phyloP scores from a whole-genome alignment of 2,329 filamentous ascomycete species.

The Colletotrichum sp. region DNA sequence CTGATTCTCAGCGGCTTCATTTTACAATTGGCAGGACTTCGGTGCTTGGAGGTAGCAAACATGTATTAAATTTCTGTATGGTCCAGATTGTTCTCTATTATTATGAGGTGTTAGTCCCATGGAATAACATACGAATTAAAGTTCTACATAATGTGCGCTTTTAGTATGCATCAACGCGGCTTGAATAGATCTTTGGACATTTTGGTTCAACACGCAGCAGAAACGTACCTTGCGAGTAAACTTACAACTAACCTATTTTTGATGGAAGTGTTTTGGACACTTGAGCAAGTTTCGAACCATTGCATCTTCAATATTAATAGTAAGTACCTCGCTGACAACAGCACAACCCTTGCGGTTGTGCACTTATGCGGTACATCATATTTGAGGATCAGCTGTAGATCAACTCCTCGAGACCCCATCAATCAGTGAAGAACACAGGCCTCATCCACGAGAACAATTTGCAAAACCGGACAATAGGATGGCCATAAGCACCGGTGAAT shows the following conservation, averaged over 20 bases:
- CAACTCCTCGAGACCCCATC: not conserved
- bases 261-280: not conserved
- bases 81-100: not conserved
- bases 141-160: not conserved
- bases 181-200: not conserved
- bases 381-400: not conserved
- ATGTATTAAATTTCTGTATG: rapidly evolving
- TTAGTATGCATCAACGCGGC: rapidly evolving
- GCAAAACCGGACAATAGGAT: not conserved
- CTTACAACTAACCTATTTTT: not conserved
- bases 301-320: not conserved
- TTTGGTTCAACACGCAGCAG: not conserved
- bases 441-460: not conserved
- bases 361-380: not conserved
- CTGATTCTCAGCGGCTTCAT: not conserved
- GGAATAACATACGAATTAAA: no score
- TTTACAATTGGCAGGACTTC: not conserved
- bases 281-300: rapidly evolving
- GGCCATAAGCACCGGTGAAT: not conserved
- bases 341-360: rapidly evolving
- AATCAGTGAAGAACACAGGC: not conserved
- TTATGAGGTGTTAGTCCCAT: no score
- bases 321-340: not conserved
- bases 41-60: not conserved
- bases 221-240: not conserved